These are phyloP conservation scores for Neoboletus subvelutipes DNA, from an alignment of 768 basidiomycete genomes.

Conservation along the genomic window DNA sequence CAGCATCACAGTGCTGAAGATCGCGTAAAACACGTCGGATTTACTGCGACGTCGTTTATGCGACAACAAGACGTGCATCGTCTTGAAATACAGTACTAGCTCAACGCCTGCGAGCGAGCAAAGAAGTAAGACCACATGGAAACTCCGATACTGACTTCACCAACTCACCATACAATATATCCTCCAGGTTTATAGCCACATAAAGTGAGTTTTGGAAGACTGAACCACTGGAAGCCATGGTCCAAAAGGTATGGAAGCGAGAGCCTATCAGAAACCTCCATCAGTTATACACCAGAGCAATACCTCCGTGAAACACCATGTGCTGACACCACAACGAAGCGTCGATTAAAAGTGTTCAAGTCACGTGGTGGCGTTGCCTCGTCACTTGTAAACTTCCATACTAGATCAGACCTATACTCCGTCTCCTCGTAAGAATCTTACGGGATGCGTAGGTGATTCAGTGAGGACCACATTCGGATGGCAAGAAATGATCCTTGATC, in stretches of 20 bases:
- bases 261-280: neutral
- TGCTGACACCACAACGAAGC: too few species aligned
- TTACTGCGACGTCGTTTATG: neutral
- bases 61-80: conserved; percentile 21
- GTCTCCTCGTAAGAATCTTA: neutral
- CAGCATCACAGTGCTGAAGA: conserved; percentile 29
- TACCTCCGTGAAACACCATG: neutral
- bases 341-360: neutral
- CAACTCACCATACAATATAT: conserved; percentile 26
- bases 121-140: neutral
- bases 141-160: too few species aligned
- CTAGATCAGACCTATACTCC: neutral
- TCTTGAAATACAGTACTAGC: conserved; percentile 26
- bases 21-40: conserved; percentile 20
- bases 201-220: conserved; percentile 25
- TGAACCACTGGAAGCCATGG: conserved; percentile 20
- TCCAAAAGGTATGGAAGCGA: neutral
- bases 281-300: conserved; percentile 9
- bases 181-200: conserved; percentile 25
- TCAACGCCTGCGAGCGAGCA: conserved; percentile 18
- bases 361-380: neutral
- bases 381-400: neutral
- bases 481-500: neutral
- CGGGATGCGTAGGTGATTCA: neutral
- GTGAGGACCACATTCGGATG: neutral